A percentile compares a stretch with the other conserved stretches of the same genome.
Evolutionary conservation across 306 rosid genomes (phyloP).

Genomic region (Prunus salicina): DNA sequence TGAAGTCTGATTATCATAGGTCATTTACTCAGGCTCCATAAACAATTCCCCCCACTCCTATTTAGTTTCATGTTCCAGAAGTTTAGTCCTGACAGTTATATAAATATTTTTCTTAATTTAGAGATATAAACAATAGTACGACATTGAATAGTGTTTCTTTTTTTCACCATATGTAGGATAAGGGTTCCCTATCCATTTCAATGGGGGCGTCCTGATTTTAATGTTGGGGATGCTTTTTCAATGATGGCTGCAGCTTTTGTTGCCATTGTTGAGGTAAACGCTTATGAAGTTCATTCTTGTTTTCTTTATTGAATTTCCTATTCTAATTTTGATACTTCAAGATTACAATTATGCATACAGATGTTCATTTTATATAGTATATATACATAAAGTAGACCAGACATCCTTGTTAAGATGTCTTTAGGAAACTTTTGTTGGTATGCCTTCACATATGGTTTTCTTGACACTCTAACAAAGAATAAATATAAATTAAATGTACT

Average conservation of each 20-base stretch:
- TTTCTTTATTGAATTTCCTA: neutral
- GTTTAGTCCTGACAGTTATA: neutral
- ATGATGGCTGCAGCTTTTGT: slow-evolving; percentile 74
- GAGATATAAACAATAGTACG: neutral
- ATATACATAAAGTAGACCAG: neutral
- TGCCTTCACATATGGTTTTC: neutral
- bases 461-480: neutral
- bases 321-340: neutral
- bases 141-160: neutral
- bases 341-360: neutral
- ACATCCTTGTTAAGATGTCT: neutral
- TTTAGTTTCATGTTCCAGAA: neutral
- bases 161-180: slow-evolving; percentile 53
- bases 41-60: neutral
- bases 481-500: neutral
- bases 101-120: neutral
- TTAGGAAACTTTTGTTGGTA: neutral
- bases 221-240: slow-evolving; percentile 70
- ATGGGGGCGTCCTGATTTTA: slow-evolving; percentile 77
- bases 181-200: slow-evolving; percentile 91
- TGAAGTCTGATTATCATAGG: neutral
- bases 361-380: neutral
- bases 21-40: neutral
- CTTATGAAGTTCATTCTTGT: neutral
- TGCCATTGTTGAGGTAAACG: slow-evolving; percentile 65